Percentiles rank a stretch among this genome's conserved stretches.
phyloP scores from a whole-genome alignment of 306 rosid species.

The Elaeagnus macrophylla region DNA sequence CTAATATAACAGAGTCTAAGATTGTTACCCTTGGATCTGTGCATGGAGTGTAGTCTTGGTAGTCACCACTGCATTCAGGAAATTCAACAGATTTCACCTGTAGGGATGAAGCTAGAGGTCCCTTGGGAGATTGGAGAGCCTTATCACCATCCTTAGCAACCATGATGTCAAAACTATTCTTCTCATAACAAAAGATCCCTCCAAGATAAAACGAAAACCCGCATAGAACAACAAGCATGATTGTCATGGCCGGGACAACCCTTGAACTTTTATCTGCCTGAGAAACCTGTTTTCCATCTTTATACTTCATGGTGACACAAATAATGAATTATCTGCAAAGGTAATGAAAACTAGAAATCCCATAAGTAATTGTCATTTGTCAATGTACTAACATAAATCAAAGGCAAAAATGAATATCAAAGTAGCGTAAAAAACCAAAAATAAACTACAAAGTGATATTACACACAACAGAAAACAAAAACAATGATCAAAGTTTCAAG shows the following conservation, averaged over 20 bases:
- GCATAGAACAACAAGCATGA: conserved; percentile 48
- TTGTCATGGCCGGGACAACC: conserved; percentile 37
- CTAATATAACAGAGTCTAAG: too few relatives aligned
- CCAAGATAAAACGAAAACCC: conserved; percentile 86
- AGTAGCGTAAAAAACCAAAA: not conserved
- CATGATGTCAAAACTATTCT: conserved; percentile 21
- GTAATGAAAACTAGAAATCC: conserved; percentile 2
- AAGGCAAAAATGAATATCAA: not conserved
- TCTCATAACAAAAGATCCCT: conserved; percentile 57
- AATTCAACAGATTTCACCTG: conserved; percentile 39
- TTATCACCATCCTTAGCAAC: conserved; percentile 25
- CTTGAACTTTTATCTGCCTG: conserved; percentile 43
- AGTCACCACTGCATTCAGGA: conserved; percentile 57
- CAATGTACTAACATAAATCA: not conserved
- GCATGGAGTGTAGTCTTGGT: conserved; percentile 95
- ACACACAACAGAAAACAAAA: not conserved
- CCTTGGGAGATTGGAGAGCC: conserved; percentile 34
- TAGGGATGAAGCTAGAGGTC: conserved; percentile 35
- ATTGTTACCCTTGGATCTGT: conserved; percentile 83
- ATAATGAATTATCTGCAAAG: conserved; percentile 39
- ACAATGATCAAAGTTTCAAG: not conserved
- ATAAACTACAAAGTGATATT: too few relatives aligned
- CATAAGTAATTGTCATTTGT: not conserved
- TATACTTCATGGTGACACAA: conserved; percentile 60
- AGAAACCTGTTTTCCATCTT: conserved; percentile 71